Base-by-base conservation (phyloP, 768 basidiomycete genomes). In the Suillus bovinus region DNA sequence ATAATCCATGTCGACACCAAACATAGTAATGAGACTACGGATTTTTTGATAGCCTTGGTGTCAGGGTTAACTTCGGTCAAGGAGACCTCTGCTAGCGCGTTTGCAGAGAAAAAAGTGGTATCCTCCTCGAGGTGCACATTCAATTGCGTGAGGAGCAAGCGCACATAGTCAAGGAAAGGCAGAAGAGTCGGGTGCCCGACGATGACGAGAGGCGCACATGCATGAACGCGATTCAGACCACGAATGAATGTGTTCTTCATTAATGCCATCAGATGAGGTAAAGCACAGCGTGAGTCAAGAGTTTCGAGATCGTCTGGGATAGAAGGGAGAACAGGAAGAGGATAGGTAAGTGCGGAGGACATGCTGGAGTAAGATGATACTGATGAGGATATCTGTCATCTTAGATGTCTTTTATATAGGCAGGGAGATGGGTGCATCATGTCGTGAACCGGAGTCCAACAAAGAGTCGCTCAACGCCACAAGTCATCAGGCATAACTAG, bases 191-290 rank as follows among this genome's bases (percentile, higher is more conserved):
- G 24, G 29, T 41, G 34, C 29, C 42, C 22, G 17, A 24, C 31
- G 24, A 20, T 31, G 17, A 61, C 4, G 17, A 61, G 44, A 42
- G 61, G 61, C n/a, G 59, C 61, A 10, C 33, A 58, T 27, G 27
- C 57, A 59, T 61, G 31, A 2, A 60, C 20, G 14, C 57, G 57
- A 46, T 61, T 60, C 38, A 61, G 61, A 33, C 34, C 61, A 41
- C 61, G 61, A 22, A 61, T 60, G 38, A 61, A 22, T 8, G 61
- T 61, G n/a, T 61, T 61, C 58, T 61, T 61, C 61, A 60, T 61
- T 27, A 61, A 33, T 42, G 61, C 61, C 61, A 61, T 61, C 24
- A 61, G 27, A 46, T 59, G 42, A 10, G 61, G 61, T 9, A 61
- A 20, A 31, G 61, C 61, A 16, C 46, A 20, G 9, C 58, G 38